Evolutionary conservation across 2,329 filamentous ascomycete genomes (phyloP).

Genomic region (Colletotrichum orbiculare): DNA sequence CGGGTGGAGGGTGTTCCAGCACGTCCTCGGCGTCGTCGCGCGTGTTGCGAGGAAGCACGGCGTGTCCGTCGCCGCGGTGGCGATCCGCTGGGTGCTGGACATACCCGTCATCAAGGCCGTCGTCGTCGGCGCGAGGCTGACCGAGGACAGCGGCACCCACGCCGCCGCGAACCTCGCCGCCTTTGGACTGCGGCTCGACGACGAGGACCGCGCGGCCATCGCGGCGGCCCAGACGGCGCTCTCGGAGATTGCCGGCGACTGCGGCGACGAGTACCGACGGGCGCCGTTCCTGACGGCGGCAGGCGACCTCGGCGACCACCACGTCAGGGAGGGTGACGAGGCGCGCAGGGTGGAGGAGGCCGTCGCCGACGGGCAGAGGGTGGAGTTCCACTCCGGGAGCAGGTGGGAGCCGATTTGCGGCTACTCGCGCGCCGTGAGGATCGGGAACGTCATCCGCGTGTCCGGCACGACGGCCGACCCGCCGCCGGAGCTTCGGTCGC

Average conservation of each 20-base stretch:
- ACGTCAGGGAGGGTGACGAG: neutral
- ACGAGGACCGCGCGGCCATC: constrained; percentile 38
- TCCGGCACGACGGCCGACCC: constrained; percentile 27
- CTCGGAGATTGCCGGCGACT: constrained; percentile 41
- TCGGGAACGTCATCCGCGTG: neutral
- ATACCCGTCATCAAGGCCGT: constrained; percentile 40
- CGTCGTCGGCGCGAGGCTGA: constrained; percentile 50
- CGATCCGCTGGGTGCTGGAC: too few relatives aligned
- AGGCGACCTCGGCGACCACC: constrained; percentile 15
- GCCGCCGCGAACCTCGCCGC: constrained; percentile 41
- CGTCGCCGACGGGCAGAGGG: constrained; percentile 3
- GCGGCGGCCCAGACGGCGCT: constrained; percentile 29
- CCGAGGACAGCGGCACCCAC: constrained; percentile 40
- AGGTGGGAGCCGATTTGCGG: constrained; percentile 27
- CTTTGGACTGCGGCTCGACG: constrained; percentile 39
- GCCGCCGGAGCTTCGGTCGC: neutral
- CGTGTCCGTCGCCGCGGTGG: too few relatives aligned
- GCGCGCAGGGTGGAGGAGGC: constrained; percentile 14
- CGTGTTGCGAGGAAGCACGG: too few relatives aligned
- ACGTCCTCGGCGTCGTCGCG: too few relatives aligned
- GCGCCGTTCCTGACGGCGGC: constrained; percentile 26
- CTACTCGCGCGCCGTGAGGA: constrained; percentile 20
- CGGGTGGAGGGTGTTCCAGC: too few relatives aligned
- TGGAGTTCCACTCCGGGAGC: constrained; percentile 15
- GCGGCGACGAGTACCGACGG: constrained; percentile 41